Conservation (phyloP, 2,329 filamentous ascomycete species). For the Fusarium goolgardi region DNA sequence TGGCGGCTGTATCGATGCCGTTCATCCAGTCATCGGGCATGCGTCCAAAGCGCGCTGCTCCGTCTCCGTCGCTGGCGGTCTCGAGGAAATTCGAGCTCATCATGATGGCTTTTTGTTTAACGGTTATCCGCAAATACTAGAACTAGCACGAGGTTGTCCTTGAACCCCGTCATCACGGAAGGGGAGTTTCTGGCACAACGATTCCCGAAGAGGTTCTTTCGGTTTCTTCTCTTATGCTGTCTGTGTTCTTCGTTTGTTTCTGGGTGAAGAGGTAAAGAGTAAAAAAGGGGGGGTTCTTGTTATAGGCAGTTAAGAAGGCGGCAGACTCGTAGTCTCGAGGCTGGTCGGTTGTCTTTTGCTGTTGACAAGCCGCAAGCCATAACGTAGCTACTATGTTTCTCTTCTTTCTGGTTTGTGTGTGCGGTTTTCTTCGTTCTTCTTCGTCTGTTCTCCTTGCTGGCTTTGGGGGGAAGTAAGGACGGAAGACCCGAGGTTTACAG, state of each 20-base stretch:
- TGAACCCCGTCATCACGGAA: constrained; percentile 46
- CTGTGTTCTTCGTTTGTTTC: constrained; percentile 2
- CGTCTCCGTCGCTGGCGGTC: constrained; percentile 31
- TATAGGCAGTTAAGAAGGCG: constrained; percentile 46
- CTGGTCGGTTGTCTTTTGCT: constrained; percentile 43
- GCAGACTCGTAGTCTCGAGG: constrained; percentile 46
- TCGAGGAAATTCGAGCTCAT: constrained; percentile 45
- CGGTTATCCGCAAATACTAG: constrained; percentile 44
- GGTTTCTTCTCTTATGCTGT: constrained; percentile 22
- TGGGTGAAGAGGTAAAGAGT: neutral
- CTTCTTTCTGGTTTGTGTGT: constrained; percentile 13
- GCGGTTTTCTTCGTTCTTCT: constrained; percentile 24
- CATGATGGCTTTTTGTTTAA: constrained; percentile 41
- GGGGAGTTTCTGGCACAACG: constrained; percentile 11
- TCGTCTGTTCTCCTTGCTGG: constrained; percentile 12
- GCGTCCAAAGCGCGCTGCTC: constrained; percentile 21
- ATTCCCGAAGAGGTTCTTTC: constrained; percentile 16
- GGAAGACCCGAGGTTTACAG: constrained; percentile 19
- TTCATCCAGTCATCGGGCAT: constrained; percentile 40
- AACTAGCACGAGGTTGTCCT: constrained; percentile 41
- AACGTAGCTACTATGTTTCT: constrained; percentile 36
- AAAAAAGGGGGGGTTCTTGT: constrained; percentile 28
- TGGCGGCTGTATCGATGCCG: constrained; percentile 33
- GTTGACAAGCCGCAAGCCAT: constrained; percentile 46
- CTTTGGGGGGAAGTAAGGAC: neutral